phyloP scores from a whole-genome alignment of 2,329 filamentous ascomycete species.

The Arthrinium puccinioides region DNA sequence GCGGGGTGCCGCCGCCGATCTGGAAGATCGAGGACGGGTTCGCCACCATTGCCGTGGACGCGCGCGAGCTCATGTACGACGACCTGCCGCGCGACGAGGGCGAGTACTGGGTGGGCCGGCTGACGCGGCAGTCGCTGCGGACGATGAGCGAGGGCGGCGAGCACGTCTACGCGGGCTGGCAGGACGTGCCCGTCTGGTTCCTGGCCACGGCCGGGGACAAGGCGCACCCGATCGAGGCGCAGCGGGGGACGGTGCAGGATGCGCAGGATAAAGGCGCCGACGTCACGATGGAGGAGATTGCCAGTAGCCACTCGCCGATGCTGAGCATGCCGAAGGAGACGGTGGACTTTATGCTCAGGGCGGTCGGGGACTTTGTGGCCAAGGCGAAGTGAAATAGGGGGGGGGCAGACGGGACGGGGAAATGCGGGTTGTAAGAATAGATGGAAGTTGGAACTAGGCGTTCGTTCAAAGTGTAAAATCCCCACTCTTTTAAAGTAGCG shows the following conservation, averaged over 20 bases:
- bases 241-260: slow-evolving; percentile 28
- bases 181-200: slow-evolving; percentile 18
- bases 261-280: slow-evolving; percentile 28
- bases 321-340: slow-evolving; percentile 36
- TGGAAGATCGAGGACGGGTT: slow-evolving; percentile 26
- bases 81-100: slow-evolving; percentile 37
- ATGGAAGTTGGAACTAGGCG: too few relatives aligned
- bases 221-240: slow-evolving; percentile 29
- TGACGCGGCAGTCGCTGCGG: slow-evolving; percentile 33
- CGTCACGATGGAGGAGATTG: slow-evolving; percentile 31
- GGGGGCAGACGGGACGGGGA: too few relatives aligned
- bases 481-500: too few relatives aligned
- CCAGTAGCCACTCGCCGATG: slow-evolving; percentile 41
- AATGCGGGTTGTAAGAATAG: too few relatives aligned
- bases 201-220: slow-evolving; percentile 19
- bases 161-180: slow-evolving; percentile 36
- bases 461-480: too few relatives aligned
- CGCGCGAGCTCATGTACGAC: slow-evolving; percentile 40
- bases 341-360: slow-evolving; percentile 22
- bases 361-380: slow-evolving; percentile 15
- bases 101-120: slow-evolving; percentile 31
- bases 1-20: neutral
- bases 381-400: too few relatives aligned
- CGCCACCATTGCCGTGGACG: slow-evolving; percentile 26
- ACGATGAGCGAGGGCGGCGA: slow-evolving; percentile 37